phyloP scores from a whole-genome alignment of 208 protist species.

The Zelonia costaricensis region DNA sequence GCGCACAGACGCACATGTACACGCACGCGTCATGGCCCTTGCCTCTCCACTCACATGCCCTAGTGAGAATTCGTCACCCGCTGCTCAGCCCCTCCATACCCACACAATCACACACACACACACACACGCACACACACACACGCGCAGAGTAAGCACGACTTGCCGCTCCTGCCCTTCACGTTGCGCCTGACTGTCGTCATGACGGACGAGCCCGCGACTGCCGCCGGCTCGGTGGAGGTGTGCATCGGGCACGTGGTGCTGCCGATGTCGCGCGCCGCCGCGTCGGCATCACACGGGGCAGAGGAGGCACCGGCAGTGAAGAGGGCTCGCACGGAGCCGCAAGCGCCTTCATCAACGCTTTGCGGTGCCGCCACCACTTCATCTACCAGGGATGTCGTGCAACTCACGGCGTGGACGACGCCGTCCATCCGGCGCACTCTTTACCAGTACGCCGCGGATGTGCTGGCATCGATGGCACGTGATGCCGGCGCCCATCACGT shows the following conservation, averaged over 20 bases:
- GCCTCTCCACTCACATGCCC: too few relatives aligned
- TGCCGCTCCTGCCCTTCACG: too few relatives aligned
- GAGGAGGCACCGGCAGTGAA: neutral
- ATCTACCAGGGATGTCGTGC: conserved; percentile 1
- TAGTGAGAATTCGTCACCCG: too few relatives aligned
- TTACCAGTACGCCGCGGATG: conserved; percentile 13
- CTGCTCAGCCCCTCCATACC: neutral
- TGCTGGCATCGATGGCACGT: neutral
- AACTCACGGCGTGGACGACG: conserved; percentile 1
- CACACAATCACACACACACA: neutral
- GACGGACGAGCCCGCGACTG: too few relatives aligned
- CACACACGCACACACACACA: neutral
- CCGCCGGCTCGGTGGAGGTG: neutral
- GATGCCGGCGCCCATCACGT: too few relatives aligned
- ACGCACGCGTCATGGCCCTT: too few relatives aligned
- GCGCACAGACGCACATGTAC: too few relatives aligned
- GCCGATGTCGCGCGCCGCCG: neutral
- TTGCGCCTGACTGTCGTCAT: too few relatives aligned
- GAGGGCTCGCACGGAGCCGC: neutral
- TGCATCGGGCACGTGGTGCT: conserved; percentile 10
- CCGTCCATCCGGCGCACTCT: conserved; percentile 11
- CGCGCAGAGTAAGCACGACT: too few relatives aligned
- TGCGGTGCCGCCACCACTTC: neutral
- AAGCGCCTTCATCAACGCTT: too few relatives aligned
- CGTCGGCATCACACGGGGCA: neutral